Evolutionary conservation across 306 rosid species (phyloP), one percentile per base, ranked within the genome.

Genomic region (Castanea crenata): DNA sequence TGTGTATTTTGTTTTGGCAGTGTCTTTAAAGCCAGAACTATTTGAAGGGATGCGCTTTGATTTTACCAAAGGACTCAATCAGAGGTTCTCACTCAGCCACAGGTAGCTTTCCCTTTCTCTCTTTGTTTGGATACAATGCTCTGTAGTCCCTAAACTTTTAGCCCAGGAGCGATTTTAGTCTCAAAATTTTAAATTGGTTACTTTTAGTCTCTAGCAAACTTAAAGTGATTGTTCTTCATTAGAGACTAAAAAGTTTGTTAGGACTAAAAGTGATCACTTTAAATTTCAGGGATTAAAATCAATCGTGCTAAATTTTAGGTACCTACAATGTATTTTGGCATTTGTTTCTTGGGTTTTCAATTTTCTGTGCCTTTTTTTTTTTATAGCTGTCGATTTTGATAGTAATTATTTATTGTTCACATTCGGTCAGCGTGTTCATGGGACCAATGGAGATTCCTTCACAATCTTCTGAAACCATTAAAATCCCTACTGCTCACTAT

Each of bases 41-140:
- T 96, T 96, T 21, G 99, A 96, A 83, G 99, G 99, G 32, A 79
- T 93, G 94, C 93, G 99, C 34, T 91, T 96, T 81, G 99, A 96
- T 87, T 96, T 96, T 78, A 93, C 96, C 75, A 96, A 88, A 83
- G 94, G 92, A 51, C 96, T 96, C 59, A 96, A 91, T 76, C 99
- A 90, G 69, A 91, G 85, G 81, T 96, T 96, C 78, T 91, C 99
- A n/a, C 98, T 96, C 78, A 93, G 97, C 80, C 99, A 96, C 88
- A 96, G 99, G 99, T 96, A 77, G 41, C 64, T 58, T 74, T 68
- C 27, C 27, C 25, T 10, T n/a, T 68, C 54, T 68, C 52, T 49
- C 54, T 0, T 41, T 41, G 46, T 41, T 8, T 41, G 46, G 12
- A 3, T 41, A 41, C 46, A 41, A 41, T 41, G 2, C 46, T 41